Evolutionary conservation across 108 stramenopile species (phyloP).

Genomic region (Skeletonema costatum): DNA sequence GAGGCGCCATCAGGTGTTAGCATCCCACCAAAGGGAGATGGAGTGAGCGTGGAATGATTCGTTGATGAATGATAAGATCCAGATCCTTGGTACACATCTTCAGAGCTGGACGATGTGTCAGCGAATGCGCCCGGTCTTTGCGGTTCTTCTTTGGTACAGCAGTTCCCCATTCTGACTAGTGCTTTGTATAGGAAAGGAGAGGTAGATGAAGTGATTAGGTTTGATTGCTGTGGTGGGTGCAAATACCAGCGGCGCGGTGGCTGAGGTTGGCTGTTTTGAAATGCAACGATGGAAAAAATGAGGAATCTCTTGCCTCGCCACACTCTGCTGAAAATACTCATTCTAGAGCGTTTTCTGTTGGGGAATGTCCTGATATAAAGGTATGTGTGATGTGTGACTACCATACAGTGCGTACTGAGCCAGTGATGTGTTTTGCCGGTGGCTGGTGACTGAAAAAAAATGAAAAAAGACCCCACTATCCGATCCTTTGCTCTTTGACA

Average conservation of each 20-base stretch:
- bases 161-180: background rate
- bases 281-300: too few species aligned
- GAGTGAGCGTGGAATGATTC: conserved; percentile 7
- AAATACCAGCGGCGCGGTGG: too few species aligned
- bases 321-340: background rate
- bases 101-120: conserved; percentile 11
- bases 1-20: conserved; percentile 17
- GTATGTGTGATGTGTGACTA: too few species aligned
- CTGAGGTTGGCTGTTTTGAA: too few species aligned
- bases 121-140: conserved; percentile 24
- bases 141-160: conserved; percentile 38
- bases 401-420: too few species aligned
- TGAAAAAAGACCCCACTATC: too few species aligned
- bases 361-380: too few species aligned
- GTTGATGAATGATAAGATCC: conserved; percentile 15
- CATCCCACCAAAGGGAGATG: conserved; percentile 4
- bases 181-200: background rate
- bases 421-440: too few species aligned
- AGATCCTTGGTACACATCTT: conserved; percentile 14
- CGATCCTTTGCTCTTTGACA: too few species aligned
- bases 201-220: background rate
- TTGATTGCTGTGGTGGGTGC: too few species aligned
- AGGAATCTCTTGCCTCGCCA: too few species aligned
- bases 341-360: background rate
- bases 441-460: too few species aligned